These are phyloP conservation scores for Nakaseomyces sp. DNA, from an alignment of 1,139 yeast genomes.

Conservation along the genomic window DNA sequence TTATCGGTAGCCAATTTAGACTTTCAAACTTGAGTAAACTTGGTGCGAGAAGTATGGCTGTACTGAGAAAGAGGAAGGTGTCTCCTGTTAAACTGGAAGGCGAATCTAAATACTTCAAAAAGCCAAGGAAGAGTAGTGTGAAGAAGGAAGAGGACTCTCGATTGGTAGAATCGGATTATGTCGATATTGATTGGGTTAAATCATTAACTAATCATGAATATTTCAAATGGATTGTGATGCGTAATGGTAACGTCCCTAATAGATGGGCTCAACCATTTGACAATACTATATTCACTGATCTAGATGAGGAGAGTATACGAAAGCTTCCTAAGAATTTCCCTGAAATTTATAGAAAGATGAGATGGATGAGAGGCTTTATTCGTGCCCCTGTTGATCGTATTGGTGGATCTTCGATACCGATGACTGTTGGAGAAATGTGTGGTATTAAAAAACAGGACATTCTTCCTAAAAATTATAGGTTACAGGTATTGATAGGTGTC, in stretches of 20 bases:
- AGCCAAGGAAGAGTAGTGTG: background rate
- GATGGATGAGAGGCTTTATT: slow-evolving; percentile 49
- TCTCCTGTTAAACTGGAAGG: background rate
- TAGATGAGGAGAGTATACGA: slow-evolving; percentile 6
- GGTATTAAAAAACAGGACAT: slow-evolving; percentile 21
- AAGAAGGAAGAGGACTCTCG: background rate
- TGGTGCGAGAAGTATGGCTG: background rate
- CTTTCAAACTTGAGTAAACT: too few species aligned
- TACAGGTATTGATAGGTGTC: slow-evolving; percentile 66
- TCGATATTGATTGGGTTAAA: slow-evolving; percentile 24
- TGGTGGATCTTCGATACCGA: slow-evolving; percentile 78
- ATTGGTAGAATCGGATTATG: slow-evolving; percentile 3
- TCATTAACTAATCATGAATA: slow-evolving; percentile 22
- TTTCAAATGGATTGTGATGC: slow-evolving; percentile 21
- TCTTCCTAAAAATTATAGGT: slow-evolving; percentile 46
- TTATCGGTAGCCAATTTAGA: background rate
- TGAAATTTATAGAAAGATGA: slow-evolving; percentile 6
- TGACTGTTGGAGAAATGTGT: slow-evolving; percentile 32
- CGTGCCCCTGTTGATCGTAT: slow-evolving; percentile 79
- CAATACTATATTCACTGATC: slow-evolving; percentile 6
- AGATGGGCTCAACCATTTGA: slow-evolving; percentile 22
- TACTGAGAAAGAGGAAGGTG: background rate
- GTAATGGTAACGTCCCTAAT: slow-evolving; percentile 22
- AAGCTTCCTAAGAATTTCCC: slow-evolving; percentile 40
- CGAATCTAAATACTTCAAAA: background rate